These are phyloP conservation scores for Trichoderma gamsii DNA, from an alignment of 495 filamentous ascomycete genomes.

Conservation along the genomic window DNA sequence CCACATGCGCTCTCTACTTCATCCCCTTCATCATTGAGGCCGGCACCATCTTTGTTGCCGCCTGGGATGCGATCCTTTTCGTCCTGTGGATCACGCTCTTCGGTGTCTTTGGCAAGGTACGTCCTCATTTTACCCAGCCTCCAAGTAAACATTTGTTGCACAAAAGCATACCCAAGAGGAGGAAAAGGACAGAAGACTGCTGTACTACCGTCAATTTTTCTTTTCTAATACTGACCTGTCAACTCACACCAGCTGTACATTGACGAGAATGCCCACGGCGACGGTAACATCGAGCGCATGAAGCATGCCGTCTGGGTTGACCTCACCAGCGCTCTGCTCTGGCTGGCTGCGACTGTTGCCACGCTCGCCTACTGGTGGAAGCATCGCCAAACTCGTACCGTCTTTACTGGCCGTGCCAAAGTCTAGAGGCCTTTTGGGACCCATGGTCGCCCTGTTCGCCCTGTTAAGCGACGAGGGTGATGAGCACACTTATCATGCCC, in stretches of 20 bases:
- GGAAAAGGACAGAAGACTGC: neutral
- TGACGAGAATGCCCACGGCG: conserved; percentile 53
- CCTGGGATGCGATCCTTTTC: conserved; percentile 65
- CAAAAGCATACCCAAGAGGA: neutral
- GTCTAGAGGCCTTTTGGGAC: conserved; percentile 24
- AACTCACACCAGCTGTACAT: conserved; percentile 55
- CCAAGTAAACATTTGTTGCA: neutral
- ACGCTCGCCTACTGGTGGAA: conserved; percentile 39
- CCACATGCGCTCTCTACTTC: conserved; percentile 56
- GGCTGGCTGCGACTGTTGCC: conserved; percentile 52
- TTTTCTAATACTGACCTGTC: neutral
- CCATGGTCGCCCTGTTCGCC: neutral
- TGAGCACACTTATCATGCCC: neutral
- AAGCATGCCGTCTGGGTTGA: conserved; percentile 84
- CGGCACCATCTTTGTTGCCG: conserved; percentile 38
- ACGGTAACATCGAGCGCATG: conserved; percentile 62
- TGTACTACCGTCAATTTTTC: neutral
- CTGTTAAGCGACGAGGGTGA: neutral
- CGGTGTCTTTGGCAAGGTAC: conserved; percentile 62
- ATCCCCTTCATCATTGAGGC: conserved; percentile 54
- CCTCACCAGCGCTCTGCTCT: conserved; percentile 63
- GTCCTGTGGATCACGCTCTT: conserved; percentile 76
- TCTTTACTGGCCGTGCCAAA: conserved; percentile 45
- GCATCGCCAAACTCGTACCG: conserved; percentile 34
- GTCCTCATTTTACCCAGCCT: neutral